Percentiles rank a stretch among this genome's conserved stretches.
Evolutionary conservation across 371 early-diverging fungal genomes (phyloP).

Genomic region (Mucor piriformis): DNA sequence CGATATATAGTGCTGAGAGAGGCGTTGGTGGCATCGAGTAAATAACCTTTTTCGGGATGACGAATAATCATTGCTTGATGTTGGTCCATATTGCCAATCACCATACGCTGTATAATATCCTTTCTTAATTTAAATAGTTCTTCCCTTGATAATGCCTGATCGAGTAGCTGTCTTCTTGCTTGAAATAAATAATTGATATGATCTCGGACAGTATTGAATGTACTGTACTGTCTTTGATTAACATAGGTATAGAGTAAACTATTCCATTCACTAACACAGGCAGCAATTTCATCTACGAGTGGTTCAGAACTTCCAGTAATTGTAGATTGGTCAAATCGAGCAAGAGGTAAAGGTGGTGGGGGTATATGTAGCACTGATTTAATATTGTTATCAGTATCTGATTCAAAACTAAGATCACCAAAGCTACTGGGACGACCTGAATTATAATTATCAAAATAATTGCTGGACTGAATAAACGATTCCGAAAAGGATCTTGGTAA

Average conservation of each 20-base stretch:
- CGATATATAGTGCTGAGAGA: constrained; percentile 62
- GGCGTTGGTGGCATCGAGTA: constrained; percentile 59
- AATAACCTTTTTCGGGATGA: constrained; percentile 64
- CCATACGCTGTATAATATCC: constrained; percentile 63
- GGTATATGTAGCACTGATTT: constrained; percentile 20
- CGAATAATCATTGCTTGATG: constrained; percentile 64
- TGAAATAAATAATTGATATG: constrained; percentile 66
- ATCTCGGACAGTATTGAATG: constrained; percentile 57
- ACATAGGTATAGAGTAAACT: constrained; percentile 57
- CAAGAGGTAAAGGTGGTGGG: constrained; percentile 49
- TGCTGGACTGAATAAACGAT: constrained; percentile 18
- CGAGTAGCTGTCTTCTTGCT: constrained; percentile 69
- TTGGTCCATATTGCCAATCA: constrained; percentile 60
- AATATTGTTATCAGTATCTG: neutral
- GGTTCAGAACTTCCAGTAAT: constrained; percentile 63
- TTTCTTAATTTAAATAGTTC: constrained; percentile 59
- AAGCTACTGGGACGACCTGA: constrained; percentile 24
- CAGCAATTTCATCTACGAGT: constrained; percentile 71
- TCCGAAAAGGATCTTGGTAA: constrained; percentile 39
- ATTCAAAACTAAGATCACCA: constrained; percentile 22
- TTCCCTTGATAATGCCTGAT: constrained; percentile 66
- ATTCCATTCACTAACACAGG: constrained; percentile 71
- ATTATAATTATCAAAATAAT: neutral
- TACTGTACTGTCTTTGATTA: constrained; percentile 54
- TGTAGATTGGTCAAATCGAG: constrained; percentile 61